Conservation (phyloP, 78 protist genomes). For the Tieghemostelium lacteum region DNA sequence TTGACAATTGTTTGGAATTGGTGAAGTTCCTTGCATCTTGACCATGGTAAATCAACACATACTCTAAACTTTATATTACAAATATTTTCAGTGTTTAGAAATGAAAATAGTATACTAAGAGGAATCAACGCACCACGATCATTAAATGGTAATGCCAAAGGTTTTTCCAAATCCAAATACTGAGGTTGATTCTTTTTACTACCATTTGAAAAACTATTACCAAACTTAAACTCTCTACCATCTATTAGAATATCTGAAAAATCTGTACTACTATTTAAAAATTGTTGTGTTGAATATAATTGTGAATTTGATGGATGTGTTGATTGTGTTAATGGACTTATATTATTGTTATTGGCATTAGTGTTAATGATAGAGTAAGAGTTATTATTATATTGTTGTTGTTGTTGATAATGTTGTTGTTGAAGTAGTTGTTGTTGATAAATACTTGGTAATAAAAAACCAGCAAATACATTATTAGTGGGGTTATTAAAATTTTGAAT, state of each 20-base stretch:
- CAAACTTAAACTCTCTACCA: not conserved
- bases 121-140: constrained; percentile 58
- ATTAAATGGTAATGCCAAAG: constrained; percentile 39
- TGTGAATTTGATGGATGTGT: constrained; percentile 13
- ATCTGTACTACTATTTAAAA: constrained; percentile 1
- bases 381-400: no score
- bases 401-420: no score
- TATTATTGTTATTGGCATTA: no score
- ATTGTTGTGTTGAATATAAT: constrained; percentile 7
- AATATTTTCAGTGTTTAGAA: not conserved
- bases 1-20: constrained; percentile 21
- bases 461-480: no score
- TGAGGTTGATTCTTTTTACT: not conserved
- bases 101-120: not conserved
- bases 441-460: no score
- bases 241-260: not conserved
- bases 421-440: no score
- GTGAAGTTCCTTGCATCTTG: constrained; percentile 22
- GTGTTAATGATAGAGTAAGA: no score
- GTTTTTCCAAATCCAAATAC: constrained; percentile 56
- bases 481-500: no score
- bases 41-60: constrained; percentile 61
- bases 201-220: not conserved
- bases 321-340: no score
- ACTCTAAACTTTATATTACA: constrained; percentile 26